Evolutionary conservation across 1,284 basidiomycete genomes (phyloP).

Genomic region (Ceratobasidium sp.): DNA sequence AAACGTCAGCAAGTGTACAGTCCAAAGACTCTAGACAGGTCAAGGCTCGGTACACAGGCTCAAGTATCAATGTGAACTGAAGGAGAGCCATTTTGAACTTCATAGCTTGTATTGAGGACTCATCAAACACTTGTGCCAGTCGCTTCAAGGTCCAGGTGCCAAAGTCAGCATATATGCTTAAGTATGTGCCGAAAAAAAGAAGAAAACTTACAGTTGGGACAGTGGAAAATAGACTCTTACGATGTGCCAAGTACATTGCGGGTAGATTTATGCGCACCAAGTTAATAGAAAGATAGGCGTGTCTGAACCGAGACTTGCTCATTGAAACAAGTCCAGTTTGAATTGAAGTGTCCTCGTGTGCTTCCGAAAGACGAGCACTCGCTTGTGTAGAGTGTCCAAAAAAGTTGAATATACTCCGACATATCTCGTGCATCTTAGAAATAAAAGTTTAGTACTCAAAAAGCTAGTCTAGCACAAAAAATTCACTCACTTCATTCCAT

Average conservation of each 20-base stretch:
- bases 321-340: neutral
- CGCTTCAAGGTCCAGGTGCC: neutral
- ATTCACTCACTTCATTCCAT: neutral
- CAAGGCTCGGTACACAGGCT: neutral
- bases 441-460: no score
- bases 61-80: neutral
- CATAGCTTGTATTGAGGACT: slow-evolving; percentile 2
- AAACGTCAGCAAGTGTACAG: slow-evolving; percentile 12
- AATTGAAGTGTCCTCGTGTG: neutral
- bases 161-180: neutral
- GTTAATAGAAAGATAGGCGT: neutral
- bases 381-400: neutral
- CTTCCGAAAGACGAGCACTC: neutral
- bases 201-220: neutral
- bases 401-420: neutral
- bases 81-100: slow-evolving; percentile 6
- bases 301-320: neutral
- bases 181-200: neutral
- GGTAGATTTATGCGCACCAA: slow-evolving; percentile 6
- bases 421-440: neutral
- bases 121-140: slow-evolving; percentile 3
- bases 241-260: slow-evolving; percentile 7
- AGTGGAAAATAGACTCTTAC: neutral
- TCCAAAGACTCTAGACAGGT: neutral
- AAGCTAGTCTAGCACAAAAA: no score